These are phyloP conservation scores for Penicillium corylophilum DNA, from an alignment of 2,329 filamentous ascomycete genomes.

Conservation along the genomic window DNA sequence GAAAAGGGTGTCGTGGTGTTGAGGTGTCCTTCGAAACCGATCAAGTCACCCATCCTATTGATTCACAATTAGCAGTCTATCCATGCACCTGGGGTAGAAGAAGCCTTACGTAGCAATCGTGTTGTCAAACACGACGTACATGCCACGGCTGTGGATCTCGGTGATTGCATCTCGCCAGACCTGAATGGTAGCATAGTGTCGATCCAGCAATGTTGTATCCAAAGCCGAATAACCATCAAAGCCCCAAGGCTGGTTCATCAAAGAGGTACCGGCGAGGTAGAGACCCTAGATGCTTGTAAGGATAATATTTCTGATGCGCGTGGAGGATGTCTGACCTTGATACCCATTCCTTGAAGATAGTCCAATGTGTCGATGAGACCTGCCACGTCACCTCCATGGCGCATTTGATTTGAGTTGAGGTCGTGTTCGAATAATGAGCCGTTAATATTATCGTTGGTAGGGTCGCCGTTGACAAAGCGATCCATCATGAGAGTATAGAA, in stretches of 20 bases:
- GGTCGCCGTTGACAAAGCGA: slow-evolving; percentile 64
- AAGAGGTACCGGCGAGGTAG: slow-evolving; percentile 62
- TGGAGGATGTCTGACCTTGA: slow-evolving; percentile 48
- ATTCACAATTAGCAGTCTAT: background rate
- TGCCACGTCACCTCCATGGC: slow-evolving; percentile 61
- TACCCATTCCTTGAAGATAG: slow-evolving; percentile 64
- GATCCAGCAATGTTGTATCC: slow-evolving; percentile 63
- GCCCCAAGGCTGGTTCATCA: slow-evolving; percentile 65
- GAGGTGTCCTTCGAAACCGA: slow-evolving; percentile 62
- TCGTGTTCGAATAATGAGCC: slow-evolving; percentile 62
- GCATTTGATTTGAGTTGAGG: slow-evolving; percentile 59
- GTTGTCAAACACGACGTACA: slow-evolving; percentile 67
- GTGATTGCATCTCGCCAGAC: slow-evolving; percentile 58
- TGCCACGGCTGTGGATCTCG: slow-evolving; percentile 59
- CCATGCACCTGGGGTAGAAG: too few relatives aligned
- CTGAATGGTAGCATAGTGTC: slow-evolving; percentile 60
- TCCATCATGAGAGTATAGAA: slow-evolving; percentile 66
- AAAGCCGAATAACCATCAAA: slow-evolving; percentile 60
- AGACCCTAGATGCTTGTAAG: slow-evolving; percentile 45
- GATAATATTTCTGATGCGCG: background rate
- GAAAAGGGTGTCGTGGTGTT: slow-evolving; percentile 59
- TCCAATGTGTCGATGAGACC: slow-evolving; percentile 61
- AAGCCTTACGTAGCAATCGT: slow-evolving; percentile 59
- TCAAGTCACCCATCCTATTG: slow-evolving; percentile 56
- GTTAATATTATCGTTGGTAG: slow-evolving; percentile 62